These are phyloP conservation scores for Yamadazyma tumulicola DNA, from an alignment of 805 yeast species.

Conservation along the genomic window DNA sequence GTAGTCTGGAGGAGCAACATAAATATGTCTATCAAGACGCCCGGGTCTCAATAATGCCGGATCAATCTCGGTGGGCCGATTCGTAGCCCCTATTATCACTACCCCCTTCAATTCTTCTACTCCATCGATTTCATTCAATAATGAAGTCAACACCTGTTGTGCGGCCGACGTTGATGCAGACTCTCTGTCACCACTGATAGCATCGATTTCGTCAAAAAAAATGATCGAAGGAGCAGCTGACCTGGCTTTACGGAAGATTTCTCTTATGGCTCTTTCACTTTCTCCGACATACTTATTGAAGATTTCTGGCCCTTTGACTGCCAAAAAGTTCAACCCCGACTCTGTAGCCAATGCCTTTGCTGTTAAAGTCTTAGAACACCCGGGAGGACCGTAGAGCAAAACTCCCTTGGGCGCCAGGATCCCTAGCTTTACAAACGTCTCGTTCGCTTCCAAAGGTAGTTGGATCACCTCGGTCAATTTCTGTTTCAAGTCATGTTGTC, in stretches of 20 bases:
- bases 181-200: slow-evolving; percentile 76
- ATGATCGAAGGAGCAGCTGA: slow-evolving; percentile 94
- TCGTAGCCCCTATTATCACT: slow-evolving; percentile 92
- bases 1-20: slow-evolving; percentile 87
- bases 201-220: slow-evolving; percentile 96
- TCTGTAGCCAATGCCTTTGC: slow-evolving; percentile 96
- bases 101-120: slow-evolving; percentile 94
- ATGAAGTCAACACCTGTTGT: slow-evolving; percentile 82
- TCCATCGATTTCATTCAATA: slow-evolving; percentile 95
- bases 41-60: slow-evolving; percentile 95
- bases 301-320: slow-evolving; percentile 96
- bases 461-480: slow-evolving; percentile 88
- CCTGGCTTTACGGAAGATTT: slow-evolving; percentile 87
- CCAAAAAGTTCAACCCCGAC: slow-evolving; percentile 87
- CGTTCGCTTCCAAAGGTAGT: slow-evolving; percentile 80
- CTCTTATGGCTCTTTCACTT: slow-evolving; percentile 88
- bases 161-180: slow-evolving; percentile 61
- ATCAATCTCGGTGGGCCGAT: slow-evolving; percentile 90
- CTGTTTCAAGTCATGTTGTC: slow-evolving; percentile 78
- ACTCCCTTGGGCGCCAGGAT: slow-evolving; percentile 92
- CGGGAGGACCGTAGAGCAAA: slow-evolving; percentile 93
- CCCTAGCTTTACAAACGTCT: slow-evolving; percentile 72
- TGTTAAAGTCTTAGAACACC: slow-evolving; percentile 92
- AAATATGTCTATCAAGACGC: slow-evolving; percentile 86
- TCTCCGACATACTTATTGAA: slow-evolving; percentile 96